Conservation (phyloP, 2,329 filamentous ascomycete species). For the Penicillium oxalicum region DNA sequence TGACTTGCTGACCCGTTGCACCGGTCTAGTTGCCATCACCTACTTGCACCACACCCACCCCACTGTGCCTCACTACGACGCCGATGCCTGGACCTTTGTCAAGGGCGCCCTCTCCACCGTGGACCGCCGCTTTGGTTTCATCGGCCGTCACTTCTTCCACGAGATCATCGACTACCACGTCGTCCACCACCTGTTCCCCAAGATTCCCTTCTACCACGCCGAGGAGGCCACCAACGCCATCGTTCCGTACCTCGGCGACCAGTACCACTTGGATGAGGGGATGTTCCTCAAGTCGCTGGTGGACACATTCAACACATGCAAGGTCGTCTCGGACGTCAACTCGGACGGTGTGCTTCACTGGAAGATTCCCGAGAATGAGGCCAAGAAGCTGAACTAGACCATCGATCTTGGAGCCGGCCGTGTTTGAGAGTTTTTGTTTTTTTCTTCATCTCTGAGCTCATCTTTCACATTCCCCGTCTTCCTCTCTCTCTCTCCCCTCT, state of each 20-base stretch:
- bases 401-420: background rate
- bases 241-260: constrained; percentile 45
- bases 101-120: constrained; percentile 57
- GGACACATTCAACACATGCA: constrained; percentile 14
- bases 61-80: constrained; percentile 52
- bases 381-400: constrained; percentile 13
- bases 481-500: background rate
- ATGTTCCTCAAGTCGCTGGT: constrained; percentile 12
- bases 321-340: constrained; percentile 12
- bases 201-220: constrained; percentile 56
- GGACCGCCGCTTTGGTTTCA: constrained; percentile 59
- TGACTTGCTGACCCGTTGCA: background rate
- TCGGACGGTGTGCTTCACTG: constrained; percentile 13
- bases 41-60: constrained; percentile 67
- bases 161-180: constrained; percentile 60
- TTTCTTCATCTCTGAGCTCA: background rate
- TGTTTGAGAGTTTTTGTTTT: background rate
- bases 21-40: constrained; percentile 57
- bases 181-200: constrained; percentile 56
- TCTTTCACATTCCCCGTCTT: background rate
- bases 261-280: constrained; percentile 13
- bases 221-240: constrained; percentile 53
- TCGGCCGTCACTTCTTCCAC: constrained; percentile 59
- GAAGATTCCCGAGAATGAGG: constrained; percentile 4
- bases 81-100: constrained; percentile 54